A percentile compares a stretch with the other conserved stretches of the same genome.
Evolutionary conservation across 1,284 basidiomycete species (phyloP).

Genomic region (Cutaneotrichosporon mucoides): DNA sequence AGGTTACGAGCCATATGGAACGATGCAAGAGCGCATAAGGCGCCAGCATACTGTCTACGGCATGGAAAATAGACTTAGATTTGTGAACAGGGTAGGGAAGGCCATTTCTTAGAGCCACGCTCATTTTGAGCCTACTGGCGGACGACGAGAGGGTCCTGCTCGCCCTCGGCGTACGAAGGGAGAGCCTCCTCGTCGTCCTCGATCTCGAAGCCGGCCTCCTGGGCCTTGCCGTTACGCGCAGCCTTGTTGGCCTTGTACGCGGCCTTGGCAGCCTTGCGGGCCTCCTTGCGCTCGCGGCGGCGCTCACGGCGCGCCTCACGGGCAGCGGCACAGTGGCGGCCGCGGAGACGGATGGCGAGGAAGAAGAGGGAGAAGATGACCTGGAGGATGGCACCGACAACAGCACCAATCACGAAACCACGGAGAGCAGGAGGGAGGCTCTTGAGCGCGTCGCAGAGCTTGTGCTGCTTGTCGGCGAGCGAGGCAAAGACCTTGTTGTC

Average conservation of each 20-base stretch:
- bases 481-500: not conserved
- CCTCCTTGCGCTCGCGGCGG: constrained; percentile 12
- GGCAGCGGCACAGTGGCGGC: not conserved
- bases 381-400: constrained; percentile 6
- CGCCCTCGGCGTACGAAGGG: constrained; percentile 13
- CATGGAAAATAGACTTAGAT: not conserved
- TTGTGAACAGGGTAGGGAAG: too few species aligned
- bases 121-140: constrained; percentile 4
- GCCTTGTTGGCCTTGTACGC: constrained; percentile 11
- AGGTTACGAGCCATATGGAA: not conserved
- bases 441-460: constrained; percentile 4
- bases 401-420: constrained; percentile 1
- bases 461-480: constrained; percentile 3
- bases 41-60: not conserved
- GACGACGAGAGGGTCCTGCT: constrained; percentile 14
- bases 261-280: constrained; percentile 7
- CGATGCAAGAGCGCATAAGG: not conserved
- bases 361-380: not conserved
- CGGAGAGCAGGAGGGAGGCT: constrained; percentile 5
- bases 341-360: constrained; percentile 9
- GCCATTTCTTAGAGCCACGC: too few species aligned
- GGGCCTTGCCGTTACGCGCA: constrained; percentile 4
- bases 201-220: constrained; percentile 9
- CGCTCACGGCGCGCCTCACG: constrained; percentile 1
- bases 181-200: constrained; percentile 9